These are phyloP conservation scores for Raphidocelis subcapitata DNA, from an alignment of 139 green algal genomes.

Conservation along the genomic window DNA sequence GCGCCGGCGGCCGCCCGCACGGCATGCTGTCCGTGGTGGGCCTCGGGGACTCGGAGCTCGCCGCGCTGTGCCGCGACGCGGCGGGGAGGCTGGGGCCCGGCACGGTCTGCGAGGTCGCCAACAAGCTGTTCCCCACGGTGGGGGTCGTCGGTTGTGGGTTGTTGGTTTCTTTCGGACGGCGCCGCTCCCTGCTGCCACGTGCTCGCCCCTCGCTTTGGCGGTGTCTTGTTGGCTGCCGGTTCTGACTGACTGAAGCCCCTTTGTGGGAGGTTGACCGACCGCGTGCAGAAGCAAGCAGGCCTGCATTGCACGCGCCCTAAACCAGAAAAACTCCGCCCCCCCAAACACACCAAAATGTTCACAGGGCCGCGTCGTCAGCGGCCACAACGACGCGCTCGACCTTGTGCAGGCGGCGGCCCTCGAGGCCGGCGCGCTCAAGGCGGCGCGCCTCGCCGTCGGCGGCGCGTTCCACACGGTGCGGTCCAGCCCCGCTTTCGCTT, in stretches of 20 bases:
- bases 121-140: conserved; percentile 90
- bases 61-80: conserved; percentile 42
- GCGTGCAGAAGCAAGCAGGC: too few relatives aligned
- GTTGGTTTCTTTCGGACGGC: neutral
- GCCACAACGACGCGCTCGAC: conserved; percentile 72
- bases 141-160: neutral
- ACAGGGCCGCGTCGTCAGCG: conserved; percentile 80
- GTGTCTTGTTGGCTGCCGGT: neutral
- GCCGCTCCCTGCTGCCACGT: neutral
- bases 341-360: too few relatives aligned
- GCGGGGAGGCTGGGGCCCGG: conserved; percentile 9
- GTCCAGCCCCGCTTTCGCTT: too few relatives aligned
- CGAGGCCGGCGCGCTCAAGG: conserved; percentile 80
- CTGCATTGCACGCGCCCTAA: too few relatives aligned
- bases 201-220: neutral
- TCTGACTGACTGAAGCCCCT: too few relatives aligned
- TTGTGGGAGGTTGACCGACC: too few relatives aligned
- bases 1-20: conserved; percentile 46
- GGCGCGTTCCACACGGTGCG: conserved; percentile 87
- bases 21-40: conserved; percentile 92
- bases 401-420: conserved; percentile 53
- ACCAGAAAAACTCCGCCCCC: too few relatives aligned
- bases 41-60: conserved; percentile 70
- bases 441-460: conserved; percentile 67
- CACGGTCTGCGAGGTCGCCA: conserved; percentile 80